Evolutionary conservation across 176 grass and related monocot species (phyloP).

Genomic region (Aegilops bicornis): DNA sequence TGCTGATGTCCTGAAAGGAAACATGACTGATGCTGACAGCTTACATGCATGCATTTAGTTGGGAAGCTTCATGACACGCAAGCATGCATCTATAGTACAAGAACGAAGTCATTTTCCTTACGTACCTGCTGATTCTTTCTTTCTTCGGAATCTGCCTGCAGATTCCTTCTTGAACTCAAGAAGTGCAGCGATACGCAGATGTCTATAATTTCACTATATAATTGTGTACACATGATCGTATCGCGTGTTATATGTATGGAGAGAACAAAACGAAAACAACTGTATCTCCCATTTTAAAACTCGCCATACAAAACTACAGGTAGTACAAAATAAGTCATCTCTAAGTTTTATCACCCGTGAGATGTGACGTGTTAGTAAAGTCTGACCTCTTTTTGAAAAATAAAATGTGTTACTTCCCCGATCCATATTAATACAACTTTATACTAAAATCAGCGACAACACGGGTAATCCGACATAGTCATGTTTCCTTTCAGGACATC

Average conservation of each 20-base stretch:
- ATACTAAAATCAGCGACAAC: too few species aligned
- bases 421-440: too few species aligned
- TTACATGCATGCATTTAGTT: conserved; percentile 13
- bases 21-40: not conserved
- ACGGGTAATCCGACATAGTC: too few species aligned
- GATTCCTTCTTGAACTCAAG: not conserved
- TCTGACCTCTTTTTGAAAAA: not conserved
- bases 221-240: not conserved
- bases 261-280: not conserved
- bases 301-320: not conserved
- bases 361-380: not conserved
- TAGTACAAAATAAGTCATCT: not conserved
- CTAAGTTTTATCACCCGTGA: too few species aligned
- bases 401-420: not conserved
- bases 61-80: not conserved
- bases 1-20: not conserved
- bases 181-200: not conserved
- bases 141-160: not conserved
- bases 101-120: conserved; percentile 8
- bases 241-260: not conserved
- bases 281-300: not conserved
- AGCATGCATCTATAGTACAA: not conserved
- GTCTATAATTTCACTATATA: not conserved
- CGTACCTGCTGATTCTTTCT: conserved; percentile 26
- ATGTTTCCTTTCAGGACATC: too few species aligned